These are phyloP conservation scores for Deinandra increscens DNA, from an alignment of 129 eudicot species.

Conservation along the genomic window DNA sequence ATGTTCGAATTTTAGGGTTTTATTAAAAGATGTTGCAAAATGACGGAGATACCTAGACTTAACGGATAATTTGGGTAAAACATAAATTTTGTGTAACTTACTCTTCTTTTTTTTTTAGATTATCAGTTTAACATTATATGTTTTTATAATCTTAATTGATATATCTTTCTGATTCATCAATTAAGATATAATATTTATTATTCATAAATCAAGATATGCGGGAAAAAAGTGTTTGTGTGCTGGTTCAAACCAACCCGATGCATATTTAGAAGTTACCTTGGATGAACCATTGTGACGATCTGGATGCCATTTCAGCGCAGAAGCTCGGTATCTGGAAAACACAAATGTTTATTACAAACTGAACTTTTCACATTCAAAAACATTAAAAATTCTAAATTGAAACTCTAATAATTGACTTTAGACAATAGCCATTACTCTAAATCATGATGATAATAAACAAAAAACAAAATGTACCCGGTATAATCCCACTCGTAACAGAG, in stretches of 20 bases:
- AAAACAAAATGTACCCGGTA: too few relatives aligned
- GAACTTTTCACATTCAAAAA: background rate
- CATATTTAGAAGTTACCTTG: slow-evolving; percentile 44
- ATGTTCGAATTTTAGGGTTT: too few relatives aligned
- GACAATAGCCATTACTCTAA: background rate
- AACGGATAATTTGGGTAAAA: too few relatives aligned
- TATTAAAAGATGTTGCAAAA: too few relatives aligned
- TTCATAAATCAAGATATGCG: background rate
- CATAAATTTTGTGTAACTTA: too few relatives aligned
- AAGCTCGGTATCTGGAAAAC: slow-evolving; percentile 68
- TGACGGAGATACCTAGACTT: too few relatives aligned
- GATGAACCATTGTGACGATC: slow-evolving; percentile 93
- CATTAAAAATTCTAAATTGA: background rate
- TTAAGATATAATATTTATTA: background rate
- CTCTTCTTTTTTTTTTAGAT: too few relatives aligned
- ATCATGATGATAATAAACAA: too few relatives aligned
- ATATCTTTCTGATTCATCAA: background rate
- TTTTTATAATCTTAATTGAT: background rate
- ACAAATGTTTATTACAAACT: background rate
- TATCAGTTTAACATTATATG: background rate
- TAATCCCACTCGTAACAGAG: too few relatives aligned
- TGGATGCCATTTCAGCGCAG: slow-evolving; percentile 95
- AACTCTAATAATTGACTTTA: background rate
- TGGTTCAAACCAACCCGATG: background rate
- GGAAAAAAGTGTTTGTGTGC: background rate